Evolutionary conservation across 2,329 filamentous ascomycete genomes (phyloP), one percentile per base, ranked within the genome.

Genomic region (Alternaria gansuensis): DNA sequence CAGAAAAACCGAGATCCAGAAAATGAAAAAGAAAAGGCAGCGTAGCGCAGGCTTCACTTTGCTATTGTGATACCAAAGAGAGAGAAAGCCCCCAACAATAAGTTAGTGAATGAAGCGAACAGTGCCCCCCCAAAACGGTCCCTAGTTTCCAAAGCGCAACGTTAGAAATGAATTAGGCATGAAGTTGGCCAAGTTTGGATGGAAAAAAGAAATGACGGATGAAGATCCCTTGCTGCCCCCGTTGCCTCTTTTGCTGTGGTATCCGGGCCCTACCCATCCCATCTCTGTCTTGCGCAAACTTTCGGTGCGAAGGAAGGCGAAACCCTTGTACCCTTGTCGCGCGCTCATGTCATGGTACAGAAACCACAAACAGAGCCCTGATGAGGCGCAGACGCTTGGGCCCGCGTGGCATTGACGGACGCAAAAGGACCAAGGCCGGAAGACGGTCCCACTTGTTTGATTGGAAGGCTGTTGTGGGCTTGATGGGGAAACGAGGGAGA

Each of bases 391-490:
- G 14, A 36, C 50, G 49, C 49, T 46, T 26, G 40, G 54, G 41
- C 49, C 49, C 54, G 54, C 49, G 45, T 17, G 13, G 48, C 28
- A 51, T 29, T 34, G 48, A 26, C 17, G 49, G 41, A 41, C 46
- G 17, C 24, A 33, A 57, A 39, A 31, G 41, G 41, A 44, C 34
- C 33, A 34, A 23, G 10, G 33, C 54, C 48, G 54, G 51, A 51
- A 21, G 29, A 13, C 28, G 21, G 26, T 41, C 49, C 41, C 49
- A 41, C 49, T 53, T 53, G 54, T 53, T 53, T 57, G 40, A 57
- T 57, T 57, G 54, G 54, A 34, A 53, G 54, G 31, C 44, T 48
- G 44, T 21, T n/a, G 44, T 31, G 14, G 44, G 41, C 54, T 53
- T 54, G 48, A 51, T 34, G 48, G 43, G 46, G 48, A 33, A 51